phyloP scores from a whole-genome alignment of 2,329 filamentous ascomycete genomes.

The Didymella glomerata region DNA sequence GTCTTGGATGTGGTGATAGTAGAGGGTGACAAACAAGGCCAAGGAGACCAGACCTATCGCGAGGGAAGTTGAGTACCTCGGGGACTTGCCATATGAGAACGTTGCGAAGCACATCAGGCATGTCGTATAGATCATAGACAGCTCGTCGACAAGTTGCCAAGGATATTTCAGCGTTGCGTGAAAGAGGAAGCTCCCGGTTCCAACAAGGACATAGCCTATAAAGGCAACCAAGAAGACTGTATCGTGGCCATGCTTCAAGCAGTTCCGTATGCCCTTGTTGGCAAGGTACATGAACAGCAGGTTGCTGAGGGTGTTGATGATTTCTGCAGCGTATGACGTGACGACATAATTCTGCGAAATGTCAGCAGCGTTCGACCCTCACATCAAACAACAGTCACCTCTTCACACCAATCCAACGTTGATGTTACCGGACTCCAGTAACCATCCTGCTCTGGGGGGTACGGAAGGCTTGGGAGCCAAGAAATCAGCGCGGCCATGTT shows the following conservation, averaged over 20 bases:
- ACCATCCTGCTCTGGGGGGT: constrained; percentile 62
- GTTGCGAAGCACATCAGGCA: constrained; percentile 75
- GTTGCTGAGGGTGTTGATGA: constrained; percentile 84
- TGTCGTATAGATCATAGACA: constrained; percentile 77
- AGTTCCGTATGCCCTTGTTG: constrained; percentile 76
- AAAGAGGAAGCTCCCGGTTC: constrained; percentile 69
- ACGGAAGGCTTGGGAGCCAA: constrained; percentile 56
- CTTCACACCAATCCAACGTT: constrained; percentile 82
- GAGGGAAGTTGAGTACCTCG: constrained; percentile 61
- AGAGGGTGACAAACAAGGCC: constrained; percentile 73
- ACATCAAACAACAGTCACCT: constrained; percentile 58
- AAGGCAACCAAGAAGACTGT: constrained; percentile 75
- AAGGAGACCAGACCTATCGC: constrained; percentile 64
- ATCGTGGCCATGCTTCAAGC: constrained; percentile 75
- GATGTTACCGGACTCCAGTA: constrained; percentile 76
- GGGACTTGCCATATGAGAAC: constrained; percentile 73
- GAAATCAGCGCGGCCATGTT: constrained; percentile 46
- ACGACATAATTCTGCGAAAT: constrained; percentile 73
- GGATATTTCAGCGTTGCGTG: constrained; percentile 73
- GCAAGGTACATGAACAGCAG: constrained; percentile 82
- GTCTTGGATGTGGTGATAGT: constrained; percentile 84
- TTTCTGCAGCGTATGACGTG: constrained; percentile 77
- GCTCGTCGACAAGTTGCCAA: constrained; percentile 75
- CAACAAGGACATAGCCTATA: constrained; percentile 68
- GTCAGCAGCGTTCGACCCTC: constrained; percentile 10